A percentile compares a stretch with the other conserved stretches of the same genome.
Conservation (phyloP, 805 yeast species). For the Yamadazyma sp. region DNA sequence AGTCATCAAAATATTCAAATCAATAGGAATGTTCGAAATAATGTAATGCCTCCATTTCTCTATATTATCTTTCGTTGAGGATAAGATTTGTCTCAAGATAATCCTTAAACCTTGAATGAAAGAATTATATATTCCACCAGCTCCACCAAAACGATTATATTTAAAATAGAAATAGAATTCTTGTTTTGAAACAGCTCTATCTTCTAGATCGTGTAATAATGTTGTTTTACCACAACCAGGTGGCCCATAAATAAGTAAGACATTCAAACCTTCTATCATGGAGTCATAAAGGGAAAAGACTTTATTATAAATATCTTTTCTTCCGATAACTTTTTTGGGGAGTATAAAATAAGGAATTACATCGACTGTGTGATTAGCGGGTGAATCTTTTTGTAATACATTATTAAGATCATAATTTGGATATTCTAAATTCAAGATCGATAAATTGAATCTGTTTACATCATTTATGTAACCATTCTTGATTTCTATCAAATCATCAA, state of each 20-base stretch:
- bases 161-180: constrained; percentile 30
- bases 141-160: constrained; percentile 22
- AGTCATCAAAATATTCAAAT: constrained; percentile 37
- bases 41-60: constrained; percentile 40
- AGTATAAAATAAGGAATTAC: constrained; percentile 3
- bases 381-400: background rate
- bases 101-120: constrained; percentile 37
- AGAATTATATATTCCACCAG: constrained; percentile 22
- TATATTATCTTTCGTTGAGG: constrained; percentile 32
- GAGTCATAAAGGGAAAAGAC: background rate
- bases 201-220: constrained; percentile 36
- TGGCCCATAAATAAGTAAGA: constrained; percentile 37
- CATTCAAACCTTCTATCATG: constrained; percentile 4
- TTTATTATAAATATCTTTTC: constrained; percentile 1
- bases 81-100: constrained; percentile 39
- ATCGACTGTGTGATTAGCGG: background rate
- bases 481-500: constrained; percentile 32
- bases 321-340: constrained; percentile 5
- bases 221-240: constrained; percentile 47
- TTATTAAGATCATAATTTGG: background rate
- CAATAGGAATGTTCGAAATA: constrained; percentile 35
- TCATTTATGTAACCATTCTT: constrained; percentile 18
- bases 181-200: constrained; percentile 28
- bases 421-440: background rate
- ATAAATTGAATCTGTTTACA: constrained; percentile 1